These are phyloP conservation scores for Leishmania tarentolae DNA, from an alignment of 208 protist species.

Conservation along the genomic window DNA sequence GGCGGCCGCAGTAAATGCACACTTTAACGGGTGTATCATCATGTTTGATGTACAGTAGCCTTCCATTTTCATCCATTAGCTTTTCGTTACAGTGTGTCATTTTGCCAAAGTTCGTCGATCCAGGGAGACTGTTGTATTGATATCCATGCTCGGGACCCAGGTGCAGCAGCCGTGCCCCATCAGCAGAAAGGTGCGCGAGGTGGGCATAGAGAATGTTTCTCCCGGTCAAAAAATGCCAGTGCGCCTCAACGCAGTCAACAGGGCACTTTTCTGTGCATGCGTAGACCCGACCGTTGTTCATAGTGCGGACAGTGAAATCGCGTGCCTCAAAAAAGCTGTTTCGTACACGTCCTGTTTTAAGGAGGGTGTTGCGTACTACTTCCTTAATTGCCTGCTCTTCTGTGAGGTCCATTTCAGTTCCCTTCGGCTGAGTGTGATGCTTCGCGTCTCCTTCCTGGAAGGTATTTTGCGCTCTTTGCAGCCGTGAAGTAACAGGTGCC, in stretches of 20 bases:
- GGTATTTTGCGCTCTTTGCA: not conserved
- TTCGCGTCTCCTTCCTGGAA: not conserved
- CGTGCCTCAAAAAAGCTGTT: constrained; percentile 83
- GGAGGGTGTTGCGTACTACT: constrained; percentile 56
- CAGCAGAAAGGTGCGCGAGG: constrained; percentile 69
- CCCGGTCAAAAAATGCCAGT: constrained; percentile 82
- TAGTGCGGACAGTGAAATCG: constrained; percentile 60
- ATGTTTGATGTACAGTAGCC: constrained; percentile 50
- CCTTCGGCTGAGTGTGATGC: not conserved
- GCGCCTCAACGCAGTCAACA: constrained; percentile 65
- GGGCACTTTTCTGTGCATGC: constrained; percentile 73
- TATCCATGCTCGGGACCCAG: constrained; percentile 81
- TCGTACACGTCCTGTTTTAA: constrained; percentile 73
- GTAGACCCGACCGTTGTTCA: constrained; percentile 76
- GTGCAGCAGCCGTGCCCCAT: constrained; percentile 63
- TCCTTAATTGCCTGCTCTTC: constrained; percentile 11
- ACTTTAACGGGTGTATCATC: constrained; percentile 47
- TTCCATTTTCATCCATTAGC: constrained; percentile 42
- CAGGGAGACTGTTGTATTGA: constrained; percentile 88
- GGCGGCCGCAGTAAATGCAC: constrained; percentile 78
- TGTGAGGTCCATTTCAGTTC: constrained; percentile 14
- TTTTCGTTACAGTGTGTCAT: constrained; percentile 79
- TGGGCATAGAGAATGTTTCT: constrained; percentile 77
- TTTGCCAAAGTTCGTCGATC: constrained; percentile 71
- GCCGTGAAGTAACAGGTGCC: not conserved